A percentile compares a stretch with the other conserved stretches of the same genome.
Conservation (phyloP, 805 yeast genomes). For the Babjeviella inositovora region DNA sequence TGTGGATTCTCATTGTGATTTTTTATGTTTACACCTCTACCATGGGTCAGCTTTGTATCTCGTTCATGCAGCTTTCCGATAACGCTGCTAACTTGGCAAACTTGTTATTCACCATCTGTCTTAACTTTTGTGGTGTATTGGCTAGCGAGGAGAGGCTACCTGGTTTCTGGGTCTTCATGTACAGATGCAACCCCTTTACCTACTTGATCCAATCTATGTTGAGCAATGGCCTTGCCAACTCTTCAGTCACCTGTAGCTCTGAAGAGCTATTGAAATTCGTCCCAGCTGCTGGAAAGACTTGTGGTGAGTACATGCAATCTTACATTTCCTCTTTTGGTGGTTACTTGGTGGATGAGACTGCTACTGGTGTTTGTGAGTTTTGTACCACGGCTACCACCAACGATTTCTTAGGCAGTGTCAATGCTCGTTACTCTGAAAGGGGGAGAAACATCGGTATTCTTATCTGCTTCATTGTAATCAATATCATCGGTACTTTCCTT, state of each 20-base stretch:
- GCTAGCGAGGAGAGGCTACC: constrained; percentile 36
- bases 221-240: constrained; percentile 36
- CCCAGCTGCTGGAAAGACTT: constrained; percentile 43
- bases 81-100: constrained; percentile 49
- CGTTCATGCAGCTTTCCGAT: constrained; percentile 41
- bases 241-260: constrained; percentile 24
- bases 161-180: constrained; percentile 75
- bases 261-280: constrained; percentile 28
- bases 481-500: too few species aligned
- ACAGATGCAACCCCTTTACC: constrained; percentile 55
- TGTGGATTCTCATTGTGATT: constrained; percentile 4
- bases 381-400: constrained; percentile 47
- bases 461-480: too few species aligned
- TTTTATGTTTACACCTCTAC: constrained; percentile 41
- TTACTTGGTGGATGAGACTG: constrained; percentile 18
- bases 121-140: constrained; percentile 71
- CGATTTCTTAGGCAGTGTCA: constrained; percentile 30
- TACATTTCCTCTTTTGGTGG: constrained; percentile 42
- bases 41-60: constrained; percentile 39
- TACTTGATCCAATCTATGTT: constrained; percentile 43
- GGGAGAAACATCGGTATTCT: too few species aligned
- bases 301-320: constrained; percentile 32
- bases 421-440: too few species aligned
- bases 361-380: constrained; percentile 39
- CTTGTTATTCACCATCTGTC: constrained; percentile 40